Base-by-base conservation (phyloP, 108 stramenopile species). In the Skeletonema grethae region DNA sequence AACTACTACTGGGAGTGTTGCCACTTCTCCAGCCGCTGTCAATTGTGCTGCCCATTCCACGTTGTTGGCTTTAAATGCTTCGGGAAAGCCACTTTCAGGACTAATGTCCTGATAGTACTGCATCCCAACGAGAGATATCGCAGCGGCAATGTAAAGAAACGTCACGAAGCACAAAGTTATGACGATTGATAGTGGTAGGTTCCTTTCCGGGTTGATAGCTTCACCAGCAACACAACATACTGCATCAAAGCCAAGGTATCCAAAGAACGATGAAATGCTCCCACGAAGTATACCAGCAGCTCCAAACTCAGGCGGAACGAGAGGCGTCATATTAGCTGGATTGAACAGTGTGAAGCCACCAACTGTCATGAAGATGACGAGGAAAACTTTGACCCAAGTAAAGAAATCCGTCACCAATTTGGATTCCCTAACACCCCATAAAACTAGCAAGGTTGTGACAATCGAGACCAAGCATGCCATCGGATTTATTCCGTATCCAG, bases 221-320 rank as follows among this genome's bases (percentile, higher is more conserved):
- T 97, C 97, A 9, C 81, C 80, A 0, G 93, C 91, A 48, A 97
- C 70, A 43, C 92, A 94, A 62, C 87, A 87, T 30, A 96, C 85
- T 64, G 94, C 95, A 77, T 97, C 97, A 70, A 92, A 97, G 4
- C 97, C 97, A 20, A 97, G 68, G 63, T 90, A 97, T 4, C 95
- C 97, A 83, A 97, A 97, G 75, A 97, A 97, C 22, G 89, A 87
- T 0, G 70, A 69, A 6, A 87, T 83, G 8, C 86, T 80, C n/a
- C 97, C 97, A 34, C 88, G 81, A 46, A 94, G 50, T 57, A 90
- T 69, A 13, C 91, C 93, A 0, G 77, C 29, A 31, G 76, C 76
- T 24, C 88, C 90, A 41, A 84, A 84, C 34, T 88, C 69, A 2
- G 82, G 82, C 36, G 83, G 84, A 8, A 90, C 67, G 39, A 88